phyloP scores from a whole-genome alignment of 495 filamentous ascomycete species.

The Neurospora sp. region DNA sequence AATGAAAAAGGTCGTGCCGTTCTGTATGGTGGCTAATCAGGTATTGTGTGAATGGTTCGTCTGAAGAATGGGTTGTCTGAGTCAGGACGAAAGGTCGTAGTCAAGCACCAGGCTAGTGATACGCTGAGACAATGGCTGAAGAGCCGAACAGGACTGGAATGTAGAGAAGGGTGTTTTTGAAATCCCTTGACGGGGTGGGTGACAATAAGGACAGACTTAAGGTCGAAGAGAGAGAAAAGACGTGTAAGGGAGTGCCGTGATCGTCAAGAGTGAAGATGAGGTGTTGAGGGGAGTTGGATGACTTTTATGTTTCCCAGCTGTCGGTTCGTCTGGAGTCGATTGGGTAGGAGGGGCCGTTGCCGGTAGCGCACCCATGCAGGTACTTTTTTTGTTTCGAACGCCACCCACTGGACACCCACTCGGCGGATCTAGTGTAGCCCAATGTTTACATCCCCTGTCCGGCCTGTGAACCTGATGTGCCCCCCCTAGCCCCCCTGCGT shows the following conservation, averaged over 20 bases:
- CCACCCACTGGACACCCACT: not conserved
- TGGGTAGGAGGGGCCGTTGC: not conserved
- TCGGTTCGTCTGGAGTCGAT: not conserved
- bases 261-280: not conserved
- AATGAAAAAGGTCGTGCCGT: not conserved
- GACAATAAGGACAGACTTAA: not conserved
- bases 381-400: not conserved
- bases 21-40: not conserved
- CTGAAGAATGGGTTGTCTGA: not conserved
- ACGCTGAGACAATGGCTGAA: not conserved
- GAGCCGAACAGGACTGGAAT: not conserved
- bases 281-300: not conserved
- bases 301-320: constrained; percentile 1
- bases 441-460: not conserved
- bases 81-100: not conserved
- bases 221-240: not conserved
- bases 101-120: not conserved
- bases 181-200: not conserved
- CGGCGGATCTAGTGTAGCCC: not conserved
- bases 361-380: not conserved
- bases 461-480: not conserved
- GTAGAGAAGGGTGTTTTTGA: not conserved
- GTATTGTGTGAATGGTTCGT: not conserved
- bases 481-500: not conserved
- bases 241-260: not conserved